These are phyloP conservation scores for Dendrocalamus latiflorus DNA, from an alignment of 202 grass and related monocot genomes.

Conservation along the genomic window DNA sequence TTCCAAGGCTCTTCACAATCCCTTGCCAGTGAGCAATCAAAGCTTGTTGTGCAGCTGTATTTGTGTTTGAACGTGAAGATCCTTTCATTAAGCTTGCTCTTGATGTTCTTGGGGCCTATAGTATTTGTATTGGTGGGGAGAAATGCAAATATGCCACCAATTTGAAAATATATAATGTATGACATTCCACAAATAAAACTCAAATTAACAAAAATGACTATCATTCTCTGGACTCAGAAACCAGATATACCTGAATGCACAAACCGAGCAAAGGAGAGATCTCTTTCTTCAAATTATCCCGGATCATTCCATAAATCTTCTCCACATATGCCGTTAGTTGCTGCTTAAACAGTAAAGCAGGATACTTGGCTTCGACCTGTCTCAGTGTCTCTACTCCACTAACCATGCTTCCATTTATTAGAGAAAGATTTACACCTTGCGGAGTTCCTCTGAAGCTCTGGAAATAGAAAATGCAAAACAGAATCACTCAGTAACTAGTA, in stretches of 20 bases:
- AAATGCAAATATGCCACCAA: slow-evolving; percentile 6
- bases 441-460: slow-evolving; percentile 97
- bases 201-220: slow-evolving; percentile 3
- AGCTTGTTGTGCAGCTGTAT: slow-evolving; percentile 67
- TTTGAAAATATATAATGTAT: slow-evolving; percentile 21
- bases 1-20: slow-evolving; percentile 89
- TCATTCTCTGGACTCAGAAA: slow-evolving; percentile 23
- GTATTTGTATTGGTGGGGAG: slow-evolving; percentile 19
- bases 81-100: slow-evolving; percentile 98
- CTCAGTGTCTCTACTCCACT: slow-evolving; percentile 68
- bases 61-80: slow-evolving; percentile 71
- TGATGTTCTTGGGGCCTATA: slow-evolving; percentile 89
- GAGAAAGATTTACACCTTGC: slow-evolving; percentile 90
- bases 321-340: slow-evolving; percentile 96
- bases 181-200: slow-evolving; percentile 6
- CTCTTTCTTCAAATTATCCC: slow-evolving; percentile 99
- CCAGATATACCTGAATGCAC: slow-evolving; percentile 81
- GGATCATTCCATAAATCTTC: slow-evolving; percentile 99
- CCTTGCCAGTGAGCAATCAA: slow-evolving; percentile 99
- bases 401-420: slow-evolving; percentile 78
- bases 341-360: slow-evolving; percentile 93
- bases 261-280: slow-evolving; percentile 89
- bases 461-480: slow-evolving; percentile 21
- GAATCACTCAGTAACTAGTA: slow-evolving; percentile 9
- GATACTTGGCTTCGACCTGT: slow-evolving; percentile 98